Base-by-base conservation (phyloP, 1,284 basidiomycete genomes). In the Pseudozyma tsukubaensis region DNA sequence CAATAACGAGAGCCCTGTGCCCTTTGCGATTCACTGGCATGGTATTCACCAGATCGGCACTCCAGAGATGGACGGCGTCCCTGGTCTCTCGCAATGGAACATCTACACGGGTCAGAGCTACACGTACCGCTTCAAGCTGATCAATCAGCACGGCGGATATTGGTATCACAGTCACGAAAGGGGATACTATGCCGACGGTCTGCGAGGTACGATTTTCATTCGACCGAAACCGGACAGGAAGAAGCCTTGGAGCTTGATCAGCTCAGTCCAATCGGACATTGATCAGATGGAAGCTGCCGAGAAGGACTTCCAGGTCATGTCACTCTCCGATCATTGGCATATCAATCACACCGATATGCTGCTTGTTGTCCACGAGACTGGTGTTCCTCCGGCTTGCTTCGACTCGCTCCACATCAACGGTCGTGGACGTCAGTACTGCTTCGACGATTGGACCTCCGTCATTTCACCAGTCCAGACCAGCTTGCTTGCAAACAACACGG, bases 21-120 rank as follows among this genome's bases (percentile, higher is more conserved):
- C 72, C 19, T 76, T 76, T 39, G 64, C 73, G 16, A 69, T 72
- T 9, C 74, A 77, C 55, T 77, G 71, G 71, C 75, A 77, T 50
- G 75, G 75, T 35, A 67, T 77, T 16, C 70, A 73, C 45, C 75
- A 77, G 63, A 71, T 74, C 35, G 75, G 75, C 42, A 64, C 59
- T 4, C 75, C 75, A 11, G 66, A 77, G 53, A 77, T 77, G 75
- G 75, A 77, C 45, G 75, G 75, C 16, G 75, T 77, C n/a, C 75
- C 75, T 3, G 75, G 75, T 10, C 34, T 77, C 21, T 71, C 62
- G 16, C 75, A 77, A 55, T 77, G 75, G 75, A 73, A 70, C 54
- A 77, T 77, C 60, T 72, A 72, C 24, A 14, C 50, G 11, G 75
- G 71, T 37, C 55, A 71, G 36, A 55, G 55, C 10, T 77, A 67